phyloP scores from a whole-genome alignment of 306 rosid species.

The Gastrolobium bilobum region DNA sequence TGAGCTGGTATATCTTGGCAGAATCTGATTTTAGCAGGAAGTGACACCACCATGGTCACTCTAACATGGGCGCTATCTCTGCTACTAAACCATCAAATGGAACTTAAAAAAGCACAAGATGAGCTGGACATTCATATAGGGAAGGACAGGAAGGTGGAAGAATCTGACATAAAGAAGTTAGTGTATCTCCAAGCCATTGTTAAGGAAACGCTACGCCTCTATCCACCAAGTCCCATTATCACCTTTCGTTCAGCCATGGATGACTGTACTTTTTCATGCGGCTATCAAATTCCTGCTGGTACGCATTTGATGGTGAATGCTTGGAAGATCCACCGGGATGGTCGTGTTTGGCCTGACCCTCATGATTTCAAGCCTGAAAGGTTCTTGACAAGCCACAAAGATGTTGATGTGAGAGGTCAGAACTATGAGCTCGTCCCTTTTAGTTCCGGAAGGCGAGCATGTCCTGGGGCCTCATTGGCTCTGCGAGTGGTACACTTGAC shows the following conservation, averaged over 20 bases:
- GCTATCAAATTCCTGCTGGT: conserved; percentile 53
- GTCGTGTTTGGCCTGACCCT: conserved; percentile 50
- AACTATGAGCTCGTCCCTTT: conserved; percentile 53
- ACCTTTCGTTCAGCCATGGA: conserved; percentile 41
- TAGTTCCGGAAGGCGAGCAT: conserved; percentile 58
- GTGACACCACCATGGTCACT: conserved; percentile 51
- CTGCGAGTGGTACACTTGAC: conserved; percentile 50
- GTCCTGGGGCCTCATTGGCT: conserved; percentile 53
- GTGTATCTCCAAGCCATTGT: conserved; percentile 58
- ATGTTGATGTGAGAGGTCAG: conserved; percentile 50
- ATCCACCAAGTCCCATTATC: conserved; percentile 55
- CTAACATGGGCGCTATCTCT: conserved; percentile 58
- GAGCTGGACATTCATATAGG: conserved; percentile 52
- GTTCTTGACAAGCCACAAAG: conserved; percentile 50
- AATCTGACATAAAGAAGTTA: conserved; percentile 51
- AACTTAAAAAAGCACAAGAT: conserved; percentile 44
- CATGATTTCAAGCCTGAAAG: conserved; percentile 52
- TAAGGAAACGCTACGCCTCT: conserved; percentile 57
- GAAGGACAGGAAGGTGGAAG: conserved; percentile 47
- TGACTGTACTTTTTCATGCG: conserved; percentile 57
- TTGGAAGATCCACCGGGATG: conserved; percentile 59
- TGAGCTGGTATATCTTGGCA: conserved; percentile 38
- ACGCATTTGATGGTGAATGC: conserved; percentile 57
- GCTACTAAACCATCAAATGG: conserved; percentile 47
- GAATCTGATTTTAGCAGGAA: conserved; percentile 61